A percentile compares a stretch with the other conserved stretches of the same genome.
phyloP scores from a whole-genome alignment of 805 yeast species.

The Starmera amethionina region DNA sequence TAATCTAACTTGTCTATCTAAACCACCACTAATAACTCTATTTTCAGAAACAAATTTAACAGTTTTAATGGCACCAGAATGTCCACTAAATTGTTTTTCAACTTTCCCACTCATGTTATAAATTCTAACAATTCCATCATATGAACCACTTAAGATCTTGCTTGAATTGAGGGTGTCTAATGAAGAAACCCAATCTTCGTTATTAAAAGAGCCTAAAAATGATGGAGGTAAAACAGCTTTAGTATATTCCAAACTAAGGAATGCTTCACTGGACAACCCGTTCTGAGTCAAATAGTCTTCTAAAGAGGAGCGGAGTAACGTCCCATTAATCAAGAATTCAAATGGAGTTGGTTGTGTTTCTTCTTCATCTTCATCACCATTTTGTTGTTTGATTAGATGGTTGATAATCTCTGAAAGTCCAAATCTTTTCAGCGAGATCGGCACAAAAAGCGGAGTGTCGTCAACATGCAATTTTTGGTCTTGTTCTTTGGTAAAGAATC shows the following conservation, averaged over 20 bases:
- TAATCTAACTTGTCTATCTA: conserved; percentile 79
- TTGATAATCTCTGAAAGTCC: conserved; percentile 94
- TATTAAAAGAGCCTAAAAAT: conserved; percentile 74
- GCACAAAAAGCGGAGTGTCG: conserved; percentile 81
- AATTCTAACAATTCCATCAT: conserved; percentile 89
- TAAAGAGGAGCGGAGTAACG: conserved; percentile 65
- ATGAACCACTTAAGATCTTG: conserved; percentile 76
- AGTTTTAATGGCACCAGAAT: conserved; percentile 75
- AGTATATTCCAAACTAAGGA: conserved; percentile 77
- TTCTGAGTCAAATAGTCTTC: conserved; percentile 68
- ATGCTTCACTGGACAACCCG: conserved; percentile 76
- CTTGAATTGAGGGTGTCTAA: conserved; percentile 29
- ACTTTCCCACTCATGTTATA: conserved; percentile 78
- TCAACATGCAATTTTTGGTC: conserved; percentile 66
- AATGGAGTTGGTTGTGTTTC: conserved; percentile 57
- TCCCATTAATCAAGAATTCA: conserved; percentile 85
- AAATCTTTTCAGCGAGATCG: conserved; percentile 74
- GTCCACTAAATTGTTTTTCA: conserved; percentile 76
- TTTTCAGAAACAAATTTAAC: conserved; percentile 73
- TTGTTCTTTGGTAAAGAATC: conserved; percentile 78
- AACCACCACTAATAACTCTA: conserved; percentile 75
- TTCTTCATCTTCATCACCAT: conserved; percentile 29
- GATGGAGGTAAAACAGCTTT: conserved; percentile 93
- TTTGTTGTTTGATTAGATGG: conserved; percentile 82
- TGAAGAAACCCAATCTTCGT: conserved; percentile 94